These are phyloP conservation scores for Microascus cirrosus DNA, from an alignment of 2,329 filamentous ascomycete genomes.

Conservation along the genomic window DNA sequence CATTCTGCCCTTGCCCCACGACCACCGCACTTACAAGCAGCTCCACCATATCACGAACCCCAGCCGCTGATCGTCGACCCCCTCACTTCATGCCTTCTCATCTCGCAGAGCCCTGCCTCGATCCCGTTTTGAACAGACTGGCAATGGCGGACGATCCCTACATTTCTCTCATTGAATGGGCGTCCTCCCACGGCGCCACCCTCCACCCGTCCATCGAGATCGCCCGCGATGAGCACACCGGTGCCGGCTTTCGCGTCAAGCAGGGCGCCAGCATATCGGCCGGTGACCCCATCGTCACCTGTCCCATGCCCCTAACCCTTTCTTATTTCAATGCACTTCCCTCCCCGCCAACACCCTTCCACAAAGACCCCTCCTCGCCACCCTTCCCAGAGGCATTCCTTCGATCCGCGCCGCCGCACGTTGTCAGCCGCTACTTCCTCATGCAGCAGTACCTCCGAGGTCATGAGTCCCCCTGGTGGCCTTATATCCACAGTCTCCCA, in stretches of 20 bases:
- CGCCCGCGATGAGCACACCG: constrained; percentile 35
- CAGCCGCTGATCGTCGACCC: neutral
- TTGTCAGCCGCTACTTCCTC: constrained; percentile 57
- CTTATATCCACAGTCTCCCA: constrained; percentile 56
- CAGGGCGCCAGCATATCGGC: constrained; percentile 17
- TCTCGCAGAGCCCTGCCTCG: neutral
- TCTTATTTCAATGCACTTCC: constrained; percentile 46
- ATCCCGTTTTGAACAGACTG: neutral
- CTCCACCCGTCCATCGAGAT: constrained; percentile 43
- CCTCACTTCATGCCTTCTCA: neutral
- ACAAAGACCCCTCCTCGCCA: constrained; percentile 7
- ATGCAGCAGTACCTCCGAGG: constrained; percentile 55
- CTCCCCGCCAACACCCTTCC: constrained; percentile 11
- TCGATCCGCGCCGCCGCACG: constrained; percentile 38
- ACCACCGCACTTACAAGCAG: neutral
- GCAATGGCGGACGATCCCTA: neutral
- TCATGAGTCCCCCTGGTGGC: constrained; percentile 50
- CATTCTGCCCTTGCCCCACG: neutral
- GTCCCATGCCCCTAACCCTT: constrained; percentile 40
- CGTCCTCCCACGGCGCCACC: constrained; percentile 27
- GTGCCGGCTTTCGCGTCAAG: constrained; percentile 42
- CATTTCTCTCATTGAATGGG: constrained; percentile 34
- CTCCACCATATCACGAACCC: neutral
- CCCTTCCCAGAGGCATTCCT: constrained; percentile 40
- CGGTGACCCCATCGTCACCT: constrained; percentile 35